These are phyloP conservation scores for Basidioascus undulatus DNA, from an alignment of 768 basidiomycete species.

Conservation along the genomic window DNA sequence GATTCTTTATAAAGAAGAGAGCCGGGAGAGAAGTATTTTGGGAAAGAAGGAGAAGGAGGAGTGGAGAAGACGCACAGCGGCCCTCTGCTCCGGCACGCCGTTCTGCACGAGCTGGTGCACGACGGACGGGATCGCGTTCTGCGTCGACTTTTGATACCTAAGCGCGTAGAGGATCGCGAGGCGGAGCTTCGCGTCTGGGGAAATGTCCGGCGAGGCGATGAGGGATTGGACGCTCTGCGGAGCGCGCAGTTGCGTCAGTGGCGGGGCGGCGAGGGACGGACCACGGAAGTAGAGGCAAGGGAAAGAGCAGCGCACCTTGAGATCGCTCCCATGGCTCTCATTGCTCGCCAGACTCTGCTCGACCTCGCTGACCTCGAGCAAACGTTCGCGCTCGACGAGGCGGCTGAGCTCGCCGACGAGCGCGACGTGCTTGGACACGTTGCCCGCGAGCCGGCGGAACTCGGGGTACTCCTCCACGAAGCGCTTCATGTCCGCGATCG, in stretches of 20 bases:
- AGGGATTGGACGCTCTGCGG: constrained; percentile 57
- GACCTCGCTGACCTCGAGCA: constrained; percentile 75
- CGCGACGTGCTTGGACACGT: constrained; percentile 96
- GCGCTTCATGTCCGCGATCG: constrained; percentile 83
- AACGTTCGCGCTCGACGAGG: constrained; percentile 57
- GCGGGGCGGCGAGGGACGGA: too few species aligned
- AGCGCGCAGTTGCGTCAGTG: neutral
- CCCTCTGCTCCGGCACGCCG: constrained; percentile 16
- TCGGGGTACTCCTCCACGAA: constrained; percentile 91
- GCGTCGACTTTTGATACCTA: constrained; percentile 75
- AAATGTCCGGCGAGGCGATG: constrained; percentile 38
- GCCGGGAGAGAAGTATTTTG: neutral
- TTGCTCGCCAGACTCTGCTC: constrained; percentile 90
- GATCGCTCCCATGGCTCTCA: constrained; percentile 51
- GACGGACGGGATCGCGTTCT: constrained; percentile 46
- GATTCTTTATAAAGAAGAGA: too few species aligned
- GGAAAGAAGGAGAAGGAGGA: neutral
- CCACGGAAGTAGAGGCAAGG: too few species aligned
- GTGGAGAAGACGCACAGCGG: constrained; percentile 3
- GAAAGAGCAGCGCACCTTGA: constrained; percentile 32
- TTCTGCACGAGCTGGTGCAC: constrained; percentile 20
- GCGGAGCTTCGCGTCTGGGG: constrained; percentile 61
- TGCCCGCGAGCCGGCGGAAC: constrained; percentile 83
- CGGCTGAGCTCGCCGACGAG: constrained; percentile 87
- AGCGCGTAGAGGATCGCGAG: constrained; percentile 78